phyloP scores from a whole-genome alignment of 768 basidiomycete species.

The Suillus fuscotomentosus region DNA sequence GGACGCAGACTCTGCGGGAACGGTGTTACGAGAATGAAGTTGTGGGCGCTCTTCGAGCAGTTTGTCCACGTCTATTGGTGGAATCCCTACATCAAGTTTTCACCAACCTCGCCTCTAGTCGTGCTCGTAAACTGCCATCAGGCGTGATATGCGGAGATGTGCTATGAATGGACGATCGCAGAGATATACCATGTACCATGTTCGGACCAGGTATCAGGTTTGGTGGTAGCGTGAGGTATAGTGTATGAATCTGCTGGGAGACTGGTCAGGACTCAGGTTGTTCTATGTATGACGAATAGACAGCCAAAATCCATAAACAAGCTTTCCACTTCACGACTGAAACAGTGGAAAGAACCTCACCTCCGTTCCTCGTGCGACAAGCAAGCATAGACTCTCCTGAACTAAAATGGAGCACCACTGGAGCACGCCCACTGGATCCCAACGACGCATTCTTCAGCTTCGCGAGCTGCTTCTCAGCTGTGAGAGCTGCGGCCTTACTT shows the following conservation, averaged over 20 bases:
- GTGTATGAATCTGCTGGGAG: conserved; percentile 3
- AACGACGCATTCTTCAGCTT: background rate
- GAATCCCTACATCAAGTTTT: conserved; percentile 21
- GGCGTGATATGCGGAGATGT: conserved; percentile 45
- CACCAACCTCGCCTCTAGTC: conserved; percentile 45
- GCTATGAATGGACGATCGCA: conserved; percentile 32
- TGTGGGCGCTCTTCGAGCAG: background rate
- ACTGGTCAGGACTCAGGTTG: background rate
- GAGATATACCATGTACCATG: conserved; percentile 13
- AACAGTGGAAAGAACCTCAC: background rate
- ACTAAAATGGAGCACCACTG: background rate
- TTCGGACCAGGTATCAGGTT: conserved; percentile 15
- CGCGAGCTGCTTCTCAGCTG: background rate
- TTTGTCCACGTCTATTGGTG: background rate
- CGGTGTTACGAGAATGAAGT: background rate
- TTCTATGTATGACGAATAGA: background rate
- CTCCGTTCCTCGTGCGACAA: background rate
- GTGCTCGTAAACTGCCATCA: conserved; percentile 44
- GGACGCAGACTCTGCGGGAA: background rate
- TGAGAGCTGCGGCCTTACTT: background rate
- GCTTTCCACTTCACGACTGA: background rate
- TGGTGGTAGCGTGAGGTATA: conserved; percentile 7
- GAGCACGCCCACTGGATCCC: background rate
- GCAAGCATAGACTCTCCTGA: conserved; percentile 1
- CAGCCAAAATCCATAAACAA: background rate